Evolutionary conservation across 163 green algal genomes (phyloP).

Genomic region (Scenedesmus sp.): DNA sequence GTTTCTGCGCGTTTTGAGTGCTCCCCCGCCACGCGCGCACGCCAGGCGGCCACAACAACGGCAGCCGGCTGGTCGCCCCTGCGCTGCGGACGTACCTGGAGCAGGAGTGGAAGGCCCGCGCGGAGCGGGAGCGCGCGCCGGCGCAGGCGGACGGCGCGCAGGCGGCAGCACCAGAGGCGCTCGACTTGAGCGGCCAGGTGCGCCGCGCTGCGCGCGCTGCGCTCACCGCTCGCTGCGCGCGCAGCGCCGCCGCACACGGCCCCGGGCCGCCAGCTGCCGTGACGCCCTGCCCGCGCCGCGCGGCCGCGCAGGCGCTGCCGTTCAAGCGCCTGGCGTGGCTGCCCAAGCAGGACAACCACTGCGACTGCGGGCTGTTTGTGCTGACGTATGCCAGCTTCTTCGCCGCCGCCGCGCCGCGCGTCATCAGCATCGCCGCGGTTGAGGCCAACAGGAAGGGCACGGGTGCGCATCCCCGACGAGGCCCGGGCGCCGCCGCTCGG

Average conservation of each 20-base stretch:
- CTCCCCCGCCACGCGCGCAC: too few relatives aligned
- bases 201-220: neutral
- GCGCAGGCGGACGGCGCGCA: too few relatives aligned
- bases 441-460: neutral
- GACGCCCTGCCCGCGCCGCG: neutral
- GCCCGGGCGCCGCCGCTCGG: neutral
- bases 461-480: neutral
- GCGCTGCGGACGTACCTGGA: constrained; percentile 78
- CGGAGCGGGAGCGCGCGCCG: too few relatives aligned
- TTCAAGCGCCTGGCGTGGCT: constrained; percentile 31
- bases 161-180: constrained; percentile 9
- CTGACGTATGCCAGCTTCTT: constrained; percentile 90
- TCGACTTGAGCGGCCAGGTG: neutral
- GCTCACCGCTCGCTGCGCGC: neutral
- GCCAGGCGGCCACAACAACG: constrained; percentile 69
- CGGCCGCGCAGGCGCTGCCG: neutral
- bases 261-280: too few relatives aligned
- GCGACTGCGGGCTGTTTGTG: constrained; percentile 95
- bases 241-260: too few relatives aligned
- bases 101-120: too few relatives aligned
- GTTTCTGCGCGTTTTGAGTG: neutral
- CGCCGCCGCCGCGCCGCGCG: constrained; percentile 48
- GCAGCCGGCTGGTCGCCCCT: constrained; percentile 55
- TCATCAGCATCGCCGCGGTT: neutral
- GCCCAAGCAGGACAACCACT: constrained; percentile 88